Percentiles rank a stretch among this genome's conserved stretches.
phyloP scores from a whole-genome alignment of 225 moss, liverwort and hornwort genomes.

The Bryoerythrophyllum caledonicum region DNA sequence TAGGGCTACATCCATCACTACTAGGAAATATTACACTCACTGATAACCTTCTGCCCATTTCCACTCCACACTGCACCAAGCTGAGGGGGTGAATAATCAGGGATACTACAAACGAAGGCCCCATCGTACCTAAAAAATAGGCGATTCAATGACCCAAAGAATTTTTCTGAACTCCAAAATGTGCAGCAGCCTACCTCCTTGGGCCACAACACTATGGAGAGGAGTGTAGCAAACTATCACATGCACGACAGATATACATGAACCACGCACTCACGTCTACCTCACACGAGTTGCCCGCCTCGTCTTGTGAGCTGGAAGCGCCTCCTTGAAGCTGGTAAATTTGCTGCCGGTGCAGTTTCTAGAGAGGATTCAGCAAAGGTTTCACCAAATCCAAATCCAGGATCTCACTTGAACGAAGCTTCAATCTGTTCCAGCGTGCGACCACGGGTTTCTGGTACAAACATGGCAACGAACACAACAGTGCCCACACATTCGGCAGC shows the following conservation, averaged over 20 bases:
- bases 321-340: constrained; percentile 7
- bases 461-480: constrained; percentile 65
- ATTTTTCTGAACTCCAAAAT: background rate
- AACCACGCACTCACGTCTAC: background rate
- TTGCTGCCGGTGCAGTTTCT: background rate
- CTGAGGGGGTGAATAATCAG: background rate
- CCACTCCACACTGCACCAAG: background rate
- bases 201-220: background rate
- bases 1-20: background rate
- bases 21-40: background rate
- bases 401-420: constrained; percentile 57
- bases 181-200: constrained; percentile 5
- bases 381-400: background rate
- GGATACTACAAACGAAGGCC: background rate
- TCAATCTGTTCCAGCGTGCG: constrained; percentile 86
- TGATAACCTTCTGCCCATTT: constrained; percentile 1
- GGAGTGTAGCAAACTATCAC: background rate
- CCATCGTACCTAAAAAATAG: constrained; percentile 1
- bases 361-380: background rate
- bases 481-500: constrained; percentile 48
- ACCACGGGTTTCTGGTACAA: constrained; percentile 85
- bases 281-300: background rate
- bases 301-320: background rate
- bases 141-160: constrained; percentile 13
- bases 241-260: background rate